Conservation (phyloP, 148 eudicot genomes). For the Amaranthus hypochondriacus region DNA sequence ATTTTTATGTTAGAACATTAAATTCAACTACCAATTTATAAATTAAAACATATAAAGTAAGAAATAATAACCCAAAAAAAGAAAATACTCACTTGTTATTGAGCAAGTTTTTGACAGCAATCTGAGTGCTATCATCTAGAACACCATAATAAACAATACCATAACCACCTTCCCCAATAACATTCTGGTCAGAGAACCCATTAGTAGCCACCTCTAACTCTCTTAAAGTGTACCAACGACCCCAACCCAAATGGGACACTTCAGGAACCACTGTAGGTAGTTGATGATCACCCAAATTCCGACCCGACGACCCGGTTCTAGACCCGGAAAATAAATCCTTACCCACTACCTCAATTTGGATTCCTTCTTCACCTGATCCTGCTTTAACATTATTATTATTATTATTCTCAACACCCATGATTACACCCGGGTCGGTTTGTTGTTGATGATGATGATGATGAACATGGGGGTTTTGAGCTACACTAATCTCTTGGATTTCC, state of each 20-base stretch:
- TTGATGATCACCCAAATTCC: conserved; percentile 18
- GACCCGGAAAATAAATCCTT: conserved; percentile 17
- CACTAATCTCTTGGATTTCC: conserved; percentile 33
- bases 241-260: conserved; percentile 82
- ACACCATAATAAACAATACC: conserved; percentile 71
- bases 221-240: conserved; percentile 72
- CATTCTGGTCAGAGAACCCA: conserved; percentile 51
- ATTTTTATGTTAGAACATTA: background rate
- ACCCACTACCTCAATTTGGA: conserved; percentile 32
- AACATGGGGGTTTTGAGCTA: conserved; percentile 10
- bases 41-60: background rate
- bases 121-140: conserved; percentile 40
- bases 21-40: background rate
- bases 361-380: conserved; percentile 20
- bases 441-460: conserved; percentile 3
- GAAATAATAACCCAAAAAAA: background rate
- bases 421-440: conserved; percentile 14
- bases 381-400: background rate
- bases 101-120: conserved; percentile 75
- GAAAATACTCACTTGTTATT: conserved; percentile 47
- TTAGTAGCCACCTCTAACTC: conserved; percentile 65
- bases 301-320: conserved; percentile 10
- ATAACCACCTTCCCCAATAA: conserved; percentile 79
- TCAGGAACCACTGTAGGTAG: conserved; percentile 35
- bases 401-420: conserved; percentile 9